Conservation (phyloP, 805 yeast genomes). For the Pichia kluyveri region DNA sequence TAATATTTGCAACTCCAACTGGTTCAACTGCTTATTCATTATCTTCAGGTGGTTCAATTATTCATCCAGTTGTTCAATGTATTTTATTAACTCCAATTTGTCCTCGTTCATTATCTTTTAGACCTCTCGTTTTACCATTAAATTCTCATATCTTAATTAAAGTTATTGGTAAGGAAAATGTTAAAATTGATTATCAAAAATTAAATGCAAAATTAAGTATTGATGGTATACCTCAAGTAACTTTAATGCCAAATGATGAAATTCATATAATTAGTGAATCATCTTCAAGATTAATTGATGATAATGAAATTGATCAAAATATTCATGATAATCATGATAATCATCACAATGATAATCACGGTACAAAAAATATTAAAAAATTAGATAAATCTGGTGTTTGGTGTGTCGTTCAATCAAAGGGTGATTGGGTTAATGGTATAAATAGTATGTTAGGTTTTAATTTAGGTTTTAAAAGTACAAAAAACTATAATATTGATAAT, state of each 20-base stretch:
- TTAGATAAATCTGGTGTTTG: slow-evolving; percentile 48
- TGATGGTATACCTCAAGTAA: slow-evolving; percentile 76
- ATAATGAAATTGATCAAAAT: neutral
- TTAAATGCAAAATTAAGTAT: slow-evolving; percentile 54
- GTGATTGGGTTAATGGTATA: slow-evolving; percentile 89
- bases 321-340: slow-evolving; percentile 11
- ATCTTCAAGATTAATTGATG: slow-evolving; percentile 44
- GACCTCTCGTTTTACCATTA: slow-evolving; percentile 79
- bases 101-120: slow-evolving; percentile 81
- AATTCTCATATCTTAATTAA: slow-evolving; percentile 63
- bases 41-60: slow-evolving; percentile 87
- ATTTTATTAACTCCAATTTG: slow-evolving; percentile 83
- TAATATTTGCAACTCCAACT: slow-evolving; percentile 80
- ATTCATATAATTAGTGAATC: slow-evolving; percentile 62
- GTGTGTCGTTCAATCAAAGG: slow-evolving; percentile 75
- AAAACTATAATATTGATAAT: slow-evolving; percentile 7
- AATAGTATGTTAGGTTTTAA: slow-evolving; percentile 86
- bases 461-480: slow-evolving; percentile 51
- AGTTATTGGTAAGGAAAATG: slow-evolving; percentile 37
- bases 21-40: slow-evolving; percentile 93
- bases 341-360: neutral
- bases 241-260: slow-evolving; percentile 67
- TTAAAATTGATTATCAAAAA: slow-evolving; percentile 19
- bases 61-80: slow-evolving; percentile 80
- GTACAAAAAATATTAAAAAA: neutral